A percentile compares a stretch with the other conserved stretches of the same genome.
Conservation (phyloP, 164 flowering plant genomes). For the Berberis vulgaris region DNA sequence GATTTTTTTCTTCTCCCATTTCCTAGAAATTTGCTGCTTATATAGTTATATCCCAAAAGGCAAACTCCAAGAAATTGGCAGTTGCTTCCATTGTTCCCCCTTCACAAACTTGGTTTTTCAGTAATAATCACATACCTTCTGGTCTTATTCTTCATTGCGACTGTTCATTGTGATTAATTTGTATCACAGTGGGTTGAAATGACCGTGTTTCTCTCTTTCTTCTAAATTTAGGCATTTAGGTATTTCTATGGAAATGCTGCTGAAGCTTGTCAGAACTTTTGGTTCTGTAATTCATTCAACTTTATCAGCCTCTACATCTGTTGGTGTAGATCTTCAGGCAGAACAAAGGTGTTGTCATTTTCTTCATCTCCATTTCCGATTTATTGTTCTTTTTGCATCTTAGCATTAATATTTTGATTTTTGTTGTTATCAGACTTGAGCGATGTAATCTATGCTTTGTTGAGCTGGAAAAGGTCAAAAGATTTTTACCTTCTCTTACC, state of each 20-base stretch:
- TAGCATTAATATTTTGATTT: background rate
- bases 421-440: constrained; percentile 47
- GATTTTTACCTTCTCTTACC: constrained; percentile 46
- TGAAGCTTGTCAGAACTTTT: constrained; percentile 75
- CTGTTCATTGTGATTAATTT: too few relatives aligned
- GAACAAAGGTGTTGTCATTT: constrained; percentile 62
- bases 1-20: too few relatives aligned
- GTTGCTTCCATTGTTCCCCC: too few relatives aligned
- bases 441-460: constrained; percentile 75
- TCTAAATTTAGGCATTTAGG: constrained; percentile 49
- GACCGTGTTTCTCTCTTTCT: background rate
- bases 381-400: background rate
- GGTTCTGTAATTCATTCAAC: constrained; percentile 82
- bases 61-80: too few relatives aligned
- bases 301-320: constrained; percentile 68
- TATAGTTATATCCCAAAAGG: too few relatives aligned
- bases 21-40: too few relatives aligned
- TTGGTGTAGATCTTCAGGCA: constrained; percentile 94
- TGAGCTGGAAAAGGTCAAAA: constrained; percentile 84
- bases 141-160: too few relatives aligned
- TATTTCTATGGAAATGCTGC: constrained; percentile 68
- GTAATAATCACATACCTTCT: too few relatives aligned
- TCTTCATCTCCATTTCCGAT: background rate
- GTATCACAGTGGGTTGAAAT: background rate
- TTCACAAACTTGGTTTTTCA: too few relatives aligned